Evolutionary conservation across 179 eudicot genomes (phyloP), one percentile per base, ranked within the genome.

Genomic region (Beta lomatogona): DNA sequence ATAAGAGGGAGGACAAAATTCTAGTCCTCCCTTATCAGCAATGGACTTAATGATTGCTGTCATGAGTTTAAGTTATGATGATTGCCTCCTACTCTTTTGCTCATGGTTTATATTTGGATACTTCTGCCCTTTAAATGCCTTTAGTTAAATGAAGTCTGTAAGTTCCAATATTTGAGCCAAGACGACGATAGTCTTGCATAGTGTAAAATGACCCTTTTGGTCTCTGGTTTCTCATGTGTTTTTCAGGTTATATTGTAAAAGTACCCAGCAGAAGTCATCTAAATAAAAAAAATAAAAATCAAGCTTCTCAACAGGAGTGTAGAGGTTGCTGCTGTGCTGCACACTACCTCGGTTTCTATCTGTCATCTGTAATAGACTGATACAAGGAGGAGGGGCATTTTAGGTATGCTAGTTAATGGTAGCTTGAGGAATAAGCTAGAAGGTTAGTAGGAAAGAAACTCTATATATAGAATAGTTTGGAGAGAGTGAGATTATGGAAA

Each of bases 51-150:
- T 50, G 14, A 19, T 14, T 22, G 31, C 31, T 28, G 31, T 28
- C 28, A 25, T 25, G 28, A 25, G 28, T 28, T 28, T 28, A 28
- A 61, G 57, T 63, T 63, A 46, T 61, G 58, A 22, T 74, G 7
- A 61, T 76, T 76, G 58, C 50, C 28, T 22, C 73, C 5, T 69
- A 55, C 73, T 16, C 55, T 59, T 12, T 75, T 59, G 45, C 31
- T 3, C 21, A 28, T 63, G 4, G 31, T 12, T 63, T 63, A 63
- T 63, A 63, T 16, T 61, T n/a, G 66, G 31, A 21, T 61, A 22
- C 19, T 16, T 57, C 14, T 5, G 2, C 15, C 2, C 2, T 15
- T 60, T 4, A 5, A 60, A 18, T 65, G 21, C 58, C 57, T 77
- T 22, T 61, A 61, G 9, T n/a, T 66, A 21, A 18, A 54, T 73